Conservation (phyloP, 192 early-diverging fungal species). For the Allomyces arbusculus region DNA sequence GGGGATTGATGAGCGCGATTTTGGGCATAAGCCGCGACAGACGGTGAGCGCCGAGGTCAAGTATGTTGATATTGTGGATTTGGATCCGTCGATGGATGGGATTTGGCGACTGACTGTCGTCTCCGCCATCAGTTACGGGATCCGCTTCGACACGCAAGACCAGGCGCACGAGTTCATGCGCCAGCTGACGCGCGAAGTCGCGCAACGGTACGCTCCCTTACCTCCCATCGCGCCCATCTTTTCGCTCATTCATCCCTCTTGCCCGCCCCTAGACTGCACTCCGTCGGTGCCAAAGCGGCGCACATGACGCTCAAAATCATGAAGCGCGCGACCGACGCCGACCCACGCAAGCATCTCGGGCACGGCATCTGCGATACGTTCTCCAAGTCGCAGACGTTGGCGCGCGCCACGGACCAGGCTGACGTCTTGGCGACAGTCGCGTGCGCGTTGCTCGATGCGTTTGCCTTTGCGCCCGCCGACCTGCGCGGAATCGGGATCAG, state of each 20-base stretch:
- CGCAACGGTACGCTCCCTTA: neutral
- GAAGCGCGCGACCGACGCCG: neutral
- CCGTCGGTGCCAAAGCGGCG: neutral
- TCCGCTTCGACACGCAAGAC: neutral
- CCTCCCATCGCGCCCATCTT: neutral
- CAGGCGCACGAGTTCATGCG: neutral
- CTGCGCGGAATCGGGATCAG: neutral
- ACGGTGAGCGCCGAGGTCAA: neutral
- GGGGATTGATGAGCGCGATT: neutral
- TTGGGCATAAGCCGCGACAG: neutral
- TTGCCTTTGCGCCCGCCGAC: neutral
- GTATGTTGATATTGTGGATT: neutral
- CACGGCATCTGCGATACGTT: neutral
- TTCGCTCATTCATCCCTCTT: neutral
- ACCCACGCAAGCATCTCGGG: neutral
- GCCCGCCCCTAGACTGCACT: neutral
- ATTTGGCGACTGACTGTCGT: neutral
- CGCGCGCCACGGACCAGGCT: neutral
- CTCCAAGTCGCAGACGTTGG: neutral
- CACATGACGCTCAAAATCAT: neutral
- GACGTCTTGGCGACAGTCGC: neutral
- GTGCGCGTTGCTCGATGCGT: neutral
- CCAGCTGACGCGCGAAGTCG: neutral
- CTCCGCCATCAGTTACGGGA: neutral
- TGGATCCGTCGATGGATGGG: neutral